Percentiles rank a stretch among this genome's conserved stretches.
phyloP scores from a whole-genome alignment of 257 asterid genomes.

The Solanum boliviense region DNA sequence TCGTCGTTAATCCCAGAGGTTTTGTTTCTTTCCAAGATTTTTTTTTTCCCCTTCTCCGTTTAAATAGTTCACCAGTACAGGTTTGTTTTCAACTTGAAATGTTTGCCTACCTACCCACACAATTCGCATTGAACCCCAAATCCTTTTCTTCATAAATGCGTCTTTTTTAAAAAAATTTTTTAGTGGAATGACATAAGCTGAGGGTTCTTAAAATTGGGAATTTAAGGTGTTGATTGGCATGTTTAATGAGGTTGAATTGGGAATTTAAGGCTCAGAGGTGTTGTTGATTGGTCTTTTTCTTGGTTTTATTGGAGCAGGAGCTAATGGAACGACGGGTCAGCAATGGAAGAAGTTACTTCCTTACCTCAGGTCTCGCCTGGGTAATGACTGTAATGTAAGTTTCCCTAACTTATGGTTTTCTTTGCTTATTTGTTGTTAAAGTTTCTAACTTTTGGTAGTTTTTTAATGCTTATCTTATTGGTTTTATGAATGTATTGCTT shows the following conservation, averaged over 20 bases:
- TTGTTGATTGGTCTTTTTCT: not conserved
- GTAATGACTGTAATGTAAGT: constrained; percentile 79
- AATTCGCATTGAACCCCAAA: not conserved
- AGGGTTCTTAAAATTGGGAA: not conserved
- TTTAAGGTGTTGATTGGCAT: not conserved
- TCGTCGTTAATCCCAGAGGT: constrained; percentile 91
- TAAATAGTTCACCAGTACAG: not conserved
- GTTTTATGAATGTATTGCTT: not conserved
- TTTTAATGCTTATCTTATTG: not conserved
- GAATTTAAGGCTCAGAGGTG: not conserved
- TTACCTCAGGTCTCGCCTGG: constrained; percentile 75
- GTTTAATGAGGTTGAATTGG: not conserved
- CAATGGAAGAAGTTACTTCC: constrained; percentile 95
- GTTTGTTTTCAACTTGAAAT: not conserved
- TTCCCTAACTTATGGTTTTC: not conserved
- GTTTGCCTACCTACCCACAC: not conserved
- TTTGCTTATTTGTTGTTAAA: not conserved
- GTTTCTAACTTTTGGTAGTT: not conserved
- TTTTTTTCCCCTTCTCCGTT: not conserved
- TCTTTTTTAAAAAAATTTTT: not conserved
- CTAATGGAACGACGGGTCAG: constrained; percentile 88
- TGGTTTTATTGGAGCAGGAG: constrained; percentile 37
- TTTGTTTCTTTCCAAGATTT: not conserved
- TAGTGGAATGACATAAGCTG: not conserved
- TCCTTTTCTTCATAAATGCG: not conserved